phyloP scores from a whole-genome alignment of 306 rosid species.

The Albizia julibrissin region DNA sequence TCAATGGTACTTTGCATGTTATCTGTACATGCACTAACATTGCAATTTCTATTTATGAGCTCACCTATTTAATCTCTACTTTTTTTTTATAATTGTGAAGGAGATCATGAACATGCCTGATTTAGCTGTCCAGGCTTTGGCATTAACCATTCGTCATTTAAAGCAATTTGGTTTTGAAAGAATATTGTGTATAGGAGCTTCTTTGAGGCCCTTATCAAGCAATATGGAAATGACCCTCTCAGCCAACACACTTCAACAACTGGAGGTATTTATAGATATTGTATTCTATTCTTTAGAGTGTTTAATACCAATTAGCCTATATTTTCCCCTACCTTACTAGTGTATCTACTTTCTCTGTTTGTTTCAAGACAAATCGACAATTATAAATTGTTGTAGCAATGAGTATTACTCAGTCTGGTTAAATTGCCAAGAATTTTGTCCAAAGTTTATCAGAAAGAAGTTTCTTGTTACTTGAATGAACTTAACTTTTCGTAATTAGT shows the following conservation, averaged over 20 bases:
- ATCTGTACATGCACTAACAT: constrained; percentile 8
- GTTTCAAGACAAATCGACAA: constrained; percentile 1
- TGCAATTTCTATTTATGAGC: constrained; percentile 23
- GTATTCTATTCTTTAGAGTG: constrained; percentile 21
- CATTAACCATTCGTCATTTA: constrained; percentile 74
- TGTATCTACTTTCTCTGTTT: constrained; percentile 15
- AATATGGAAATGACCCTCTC: constrained; percentile 83
- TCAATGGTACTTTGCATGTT: constrained; percentile 1
- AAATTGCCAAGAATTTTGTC: background rate
- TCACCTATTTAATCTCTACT: constrained; percentile 12
- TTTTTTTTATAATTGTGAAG: constrained; percentile 42
- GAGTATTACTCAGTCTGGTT: constrained; percentile 3
- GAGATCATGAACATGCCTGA: constrained; percentile 79
- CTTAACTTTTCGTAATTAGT: background rate
- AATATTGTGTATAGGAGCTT: constrained; percentile 63
- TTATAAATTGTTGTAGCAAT: constrained; percentile 3
- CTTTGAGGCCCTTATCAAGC: constrained; percentile 82
- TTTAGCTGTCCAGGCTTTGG: constrained; percentile 82
- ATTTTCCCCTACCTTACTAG: constrained; percentile 12
- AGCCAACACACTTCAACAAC: constrained; percentile 85
- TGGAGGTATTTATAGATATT: constrained; percentile 65
- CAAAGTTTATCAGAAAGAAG: constrained; percentile 5
- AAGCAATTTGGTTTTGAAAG: constrained; percentile 90
- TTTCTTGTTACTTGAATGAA: background rate
- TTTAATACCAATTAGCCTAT: constrained; percentile 15